These are phyloP conservation scores for Flaveria floridana DNA, from an alignment of 140 eudicot species.

Conservation along the genomic window DNA sequence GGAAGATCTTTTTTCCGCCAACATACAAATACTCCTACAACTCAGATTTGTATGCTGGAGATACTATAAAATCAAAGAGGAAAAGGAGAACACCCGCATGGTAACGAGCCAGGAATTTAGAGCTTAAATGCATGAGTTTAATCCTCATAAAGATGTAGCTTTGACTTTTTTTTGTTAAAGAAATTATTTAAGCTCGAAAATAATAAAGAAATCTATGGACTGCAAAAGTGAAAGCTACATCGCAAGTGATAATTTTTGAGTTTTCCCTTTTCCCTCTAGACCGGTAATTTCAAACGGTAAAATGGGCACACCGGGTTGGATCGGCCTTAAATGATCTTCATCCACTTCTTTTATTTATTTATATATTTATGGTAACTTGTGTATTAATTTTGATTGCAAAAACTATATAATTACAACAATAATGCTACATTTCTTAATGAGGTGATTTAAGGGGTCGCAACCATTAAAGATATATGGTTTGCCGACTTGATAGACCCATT, in stretches of 20 bases:
- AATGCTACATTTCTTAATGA: not conserved
- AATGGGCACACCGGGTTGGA: not conserved
- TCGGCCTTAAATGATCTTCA: not conserved
- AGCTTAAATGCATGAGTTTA: not conserved
- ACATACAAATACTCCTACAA: conserved; percentile 66
- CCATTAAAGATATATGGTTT: not conserved
- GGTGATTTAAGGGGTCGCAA: not conserved
- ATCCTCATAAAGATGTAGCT: not conserved
- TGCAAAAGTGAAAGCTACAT: not conserved
- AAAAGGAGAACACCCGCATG: conserved; percentile 76
- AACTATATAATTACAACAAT: not conserved
- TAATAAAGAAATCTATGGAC: not conserved
- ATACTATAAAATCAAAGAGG: conserved; percentile 50
- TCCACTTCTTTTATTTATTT: not conserved
- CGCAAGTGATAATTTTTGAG: too few relatives aligned
- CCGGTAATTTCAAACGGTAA: too few relatives aligned
- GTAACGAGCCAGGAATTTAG: conserved; percentile 30
- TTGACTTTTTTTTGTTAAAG: conserved; percentile 19
- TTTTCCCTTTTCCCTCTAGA: too few relatives aligned
- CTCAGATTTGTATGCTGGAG: conserved; percentile 63
- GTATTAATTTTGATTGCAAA: not conserved
- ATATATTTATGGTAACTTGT: not conserved
- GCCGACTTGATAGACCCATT: not conserved
- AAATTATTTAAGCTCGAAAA: not conserved
- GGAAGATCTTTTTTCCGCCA: conserved; percentile 60